Percentiles rank a stretch among this genome's conserved stretches.
These are phyloP conservation scores for Prinsepia uniflora DNA, from an alignment of 306 rosid genomes.

Conservation along the genomic window DNA sequence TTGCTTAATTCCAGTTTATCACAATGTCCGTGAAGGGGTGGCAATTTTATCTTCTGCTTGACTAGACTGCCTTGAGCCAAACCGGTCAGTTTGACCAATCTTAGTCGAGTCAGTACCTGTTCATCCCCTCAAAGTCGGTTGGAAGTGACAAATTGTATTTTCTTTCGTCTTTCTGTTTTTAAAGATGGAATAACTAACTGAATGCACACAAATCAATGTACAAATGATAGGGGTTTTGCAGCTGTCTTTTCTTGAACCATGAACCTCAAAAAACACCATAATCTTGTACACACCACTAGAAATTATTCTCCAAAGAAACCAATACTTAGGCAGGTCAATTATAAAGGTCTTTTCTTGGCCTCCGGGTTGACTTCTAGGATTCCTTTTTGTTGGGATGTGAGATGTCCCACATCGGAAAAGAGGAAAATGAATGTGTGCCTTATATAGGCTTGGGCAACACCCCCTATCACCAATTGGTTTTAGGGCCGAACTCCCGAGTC, in stretches of 20 bases:
- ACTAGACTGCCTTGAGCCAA: neutral
- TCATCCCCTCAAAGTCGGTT: neutral
- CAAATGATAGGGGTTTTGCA: neutral
- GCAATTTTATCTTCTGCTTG: neutral
- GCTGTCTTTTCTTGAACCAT: neutral
- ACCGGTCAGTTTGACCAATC: neutral
- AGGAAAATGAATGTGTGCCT: too few relatives aligned
- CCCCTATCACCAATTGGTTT: too few relatives aligned
- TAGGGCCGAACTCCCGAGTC: too few relatives aligned
- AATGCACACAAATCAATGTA: too few relatives aligned
- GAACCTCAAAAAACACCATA: neutral
- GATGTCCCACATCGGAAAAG: too few relatives aligned
- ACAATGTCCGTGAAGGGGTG: too few relatives aligned
- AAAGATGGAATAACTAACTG: too few relatives aligned
- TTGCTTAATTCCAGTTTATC: neutral
- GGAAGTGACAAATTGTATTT: too few relatives aligned
- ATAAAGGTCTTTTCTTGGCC: neutral
- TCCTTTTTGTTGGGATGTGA: too few relatives aligned
- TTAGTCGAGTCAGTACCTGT: neutral
- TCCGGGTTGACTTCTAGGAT: too few relatives aligned
- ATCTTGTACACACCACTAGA: neutral
- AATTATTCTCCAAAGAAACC: neutral
- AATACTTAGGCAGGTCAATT: neutral
- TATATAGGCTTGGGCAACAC: too few relatives aligned
- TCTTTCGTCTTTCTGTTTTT: too few relatives aligned